Percentiles rank a stretch among this genome's conserved stretches.
These are phyloP conservation scores for Suhomyces sp. DNA, from an alignment of 805 yeast genomes.

Conservation along the genomic window DNA sequence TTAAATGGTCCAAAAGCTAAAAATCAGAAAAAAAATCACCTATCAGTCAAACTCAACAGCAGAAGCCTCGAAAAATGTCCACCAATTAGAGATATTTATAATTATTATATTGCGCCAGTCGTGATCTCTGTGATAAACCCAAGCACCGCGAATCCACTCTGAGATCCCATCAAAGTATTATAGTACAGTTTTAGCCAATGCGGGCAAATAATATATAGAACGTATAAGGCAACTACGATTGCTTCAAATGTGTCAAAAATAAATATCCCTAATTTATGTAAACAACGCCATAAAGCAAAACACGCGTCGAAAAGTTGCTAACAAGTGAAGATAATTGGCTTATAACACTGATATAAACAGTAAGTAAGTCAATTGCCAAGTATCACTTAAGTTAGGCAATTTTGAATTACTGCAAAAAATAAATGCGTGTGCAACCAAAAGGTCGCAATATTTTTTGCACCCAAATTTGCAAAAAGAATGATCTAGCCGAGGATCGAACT, in stretches of 20 bases:
- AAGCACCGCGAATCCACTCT: background rate
- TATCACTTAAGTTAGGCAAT: background rate
- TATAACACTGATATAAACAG: too few relatives aligned
- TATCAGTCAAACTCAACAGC: background rate
- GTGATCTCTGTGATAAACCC: background rate
- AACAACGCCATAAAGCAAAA: too few relatives aligned
- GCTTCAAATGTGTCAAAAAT: conserved; percentile 2
- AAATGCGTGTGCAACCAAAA: background rate
- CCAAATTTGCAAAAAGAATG: conserved; percentile 14
- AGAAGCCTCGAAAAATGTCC: background rate
- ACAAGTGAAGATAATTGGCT: too few relatives aligned
- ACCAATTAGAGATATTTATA: background rate
- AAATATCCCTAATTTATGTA: background rate
- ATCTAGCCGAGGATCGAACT: conserved; percentile 45
- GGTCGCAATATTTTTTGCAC: conserved; percentile 40
- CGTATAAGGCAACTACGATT: conserved; percentile 1
- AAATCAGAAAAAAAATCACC: background rate
- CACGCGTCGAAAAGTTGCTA: too few relatives aligned
- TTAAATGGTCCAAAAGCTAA: background rate
- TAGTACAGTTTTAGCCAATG: background rate
- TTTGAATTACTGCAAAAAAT: background rate
- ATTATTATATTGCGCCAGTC: background rate
- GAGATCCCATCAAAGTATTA: background rate
- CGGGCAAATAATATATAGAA: background rate
- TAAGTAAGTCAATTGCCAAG: too few relatives aligned